A percentile compares a stretch with the other conserved stretches of the same genome.
Conservation (phyloP, 768 basidiomycete species). For the Gymnopilus junonius region DNA sequence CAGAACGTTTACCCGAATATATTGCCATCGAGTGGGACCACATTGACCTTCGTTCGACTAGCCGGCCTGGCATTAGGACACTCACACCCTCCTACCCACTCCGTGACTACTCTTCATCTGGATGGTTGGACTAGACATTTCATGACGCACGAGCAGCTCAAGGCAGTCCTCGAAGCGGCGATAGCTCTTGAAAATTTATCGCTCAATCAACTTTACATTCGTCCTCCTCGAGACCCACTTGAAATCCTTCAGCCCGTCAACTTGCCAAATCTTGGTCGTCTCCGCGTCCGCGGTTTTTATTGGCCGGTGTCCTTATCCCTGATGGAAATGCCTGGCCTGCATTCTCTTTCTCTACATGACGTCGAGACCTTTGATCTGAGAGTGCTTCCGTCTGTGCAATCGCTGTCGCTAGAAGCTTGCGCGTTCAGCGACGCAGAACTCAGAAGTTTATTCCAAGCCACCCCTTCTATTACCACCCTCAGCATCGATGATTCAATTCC, state of each 20-base stretch:
- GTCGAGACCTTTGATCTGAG: conserved; percentile 38
- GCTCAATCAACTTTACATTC: conserved; percentile 41
- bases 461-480: conserved; percentile 38
- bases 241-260: conserved; percentile 30
- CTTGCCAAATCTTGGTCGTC: conserved; percentile 38
- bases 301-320: conserved; percentile 38
- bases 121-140: conserved; percentile 42
- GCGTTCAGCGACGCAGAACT: conserved; percentile 36
- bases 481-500: conserved; percentile 38
- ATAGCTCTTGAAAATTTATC: conserved; percentile 46
- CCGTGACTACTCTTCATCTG: conserved; percentile 46
- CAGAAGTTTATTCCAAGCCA: conserved; percentile 34
- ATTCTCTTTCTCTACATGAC: conserved; percentile 38
- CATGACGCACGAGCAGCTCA: conserved; percentile 41
- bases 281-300: conserved; percentile 45
- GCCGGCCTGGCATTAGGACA: conserved; percentile 44
- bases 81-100: conserved; percentile 39
- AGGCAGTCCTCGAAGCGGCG: conserved; percentile 34
- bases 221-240: conserved; percentile 36
- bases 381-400: conserved; percentile 35
- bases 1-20: conserved; percentile 33
- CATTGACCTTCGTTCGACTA: conserved; percentile 44
- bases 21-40: conserved; percentile 34
- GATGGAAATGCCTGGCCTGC: conserved; percentile 39
- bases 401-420: conserved; percentile 39